These are phyloP conservation scores for Piedraia hortae DNA, from an alignment of 2,329 filamentous ascomycete genomes.

Conservation along the genomic window DNA sequence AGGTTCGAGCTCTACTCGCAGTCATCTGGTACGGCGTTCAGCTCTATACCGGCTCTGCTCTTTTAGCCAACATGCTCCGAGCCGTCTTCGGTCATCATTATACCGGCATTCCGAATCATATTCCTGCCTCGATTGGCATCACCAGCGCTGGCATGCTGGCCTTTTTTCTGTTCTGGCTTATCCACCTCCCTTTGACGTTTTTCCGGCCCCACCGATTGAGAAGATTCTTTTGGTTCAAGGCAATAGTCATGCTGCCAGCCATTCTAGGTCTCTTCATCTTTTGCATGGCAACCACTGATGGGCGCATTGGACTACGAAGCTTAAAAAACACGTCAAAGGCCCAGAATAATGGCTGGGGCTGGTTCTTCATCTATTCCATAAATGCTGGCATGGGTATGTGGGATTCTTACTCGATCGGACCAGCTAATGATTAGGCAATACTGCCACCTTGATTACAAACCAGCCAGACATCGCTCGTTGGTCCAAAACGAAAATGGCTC, in stretches of 20 bases:
- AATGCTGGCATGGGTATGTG: slow-evolving; percentile 15
- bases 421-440: slow-evolving; percentile 16
- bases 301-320: slow-evolving; percentile 11
- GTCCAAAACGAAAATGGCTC: slow-evolving; percentile 13
- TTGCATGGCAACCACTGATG: slow-evolving; percentile 13
- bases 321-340: slow-evolving; percentile 20
- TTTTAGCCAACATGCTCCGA: slow-evolving; percentile 8
- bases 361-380: slow-evolving; percentile 17
- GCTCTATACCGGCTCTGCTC: slow-evolving; percentile 6
- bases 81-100: slow-evolving; percentile 15
- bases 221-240: slow-evolving; percentile 21
- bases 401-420: no score
- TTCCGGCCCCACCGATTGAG: slow-evolving; percentile 19
- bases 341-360: slow-evolving; percentile 9
- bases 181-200: slow-evolving; percentile 14
- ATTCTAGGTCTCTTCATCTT: slow-evolving; percentile 13
- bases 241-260: slow-evolving; percentile 13
- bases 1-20: slow-evolving; percentile 1
- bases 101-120: slow-evolving; percentile 10
- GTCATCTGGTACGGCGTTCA: slow-evolving; percentile 4
- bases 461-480: slow-evolving; percentile 18
- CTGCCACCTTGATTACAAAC: slow-evolving; percentile 21
- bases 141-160: slow-evolving; percentile 12
- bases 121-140: slow-evolving; percentile 10
- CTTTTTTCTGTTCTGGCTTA: slow-evolving; percentile 12